Evolutionary conservation across 805 yeast species (phyloP).

Genomic region (Blastobotrys terrestris): DNA sequence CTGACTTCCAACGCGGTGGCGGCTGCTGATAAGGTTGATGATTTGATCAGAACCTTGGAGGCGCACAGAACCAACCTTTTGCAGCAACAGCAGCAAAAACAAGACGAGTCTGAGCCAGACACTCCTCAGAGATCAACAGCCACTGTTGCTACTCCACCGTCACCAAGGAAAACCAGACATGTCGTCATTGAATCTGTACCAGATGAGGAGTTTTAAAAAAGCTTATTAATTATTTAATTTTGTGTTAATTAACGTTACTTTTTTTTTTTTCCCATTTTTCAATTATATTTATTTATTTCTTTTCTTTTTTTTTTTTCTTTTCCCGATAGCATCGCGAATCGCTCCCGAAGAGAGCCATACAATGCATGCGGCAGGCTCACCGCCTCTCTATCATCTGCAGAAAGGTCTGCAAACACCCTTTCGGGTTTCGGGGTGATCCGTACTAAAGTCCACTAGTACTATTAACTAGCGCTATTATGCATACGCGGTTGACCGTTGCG

Average conservation of each 20-base stretch:
- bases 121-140: background rate
- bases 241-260: background rate
- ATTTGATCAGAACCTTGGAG: constrained; percentile 14
- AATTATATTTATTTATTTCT: no score
- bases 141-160: background rate
- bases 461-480: no score
- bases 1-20: constrained; percentile 16
- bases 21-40: constrained; percentile 22
- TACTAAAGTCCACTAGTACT: no score
- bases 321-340: no score
- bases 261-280: no score
- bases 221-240: background rate
- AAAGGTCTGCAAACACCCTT: no score
- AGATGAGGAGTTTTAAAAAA: constrained; percentile 17
- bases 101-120: background rate
- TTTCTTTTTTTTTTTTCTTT: no score
- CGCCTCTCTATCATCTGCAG: no score
- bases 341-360: no score
- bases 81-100: constrained; percentile 12
- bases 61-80: constrained; percentile 7
- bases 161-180: constrained; percentile 3
- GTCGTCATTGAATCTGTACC: constrained; percentile 19
- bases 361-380: no score
- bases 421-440: no score
- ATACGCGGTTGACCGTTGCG: no score